Base-by-base conservation (phyloP, 1,139 yeast species). In the Sugiyamaella japonica region DNA sequence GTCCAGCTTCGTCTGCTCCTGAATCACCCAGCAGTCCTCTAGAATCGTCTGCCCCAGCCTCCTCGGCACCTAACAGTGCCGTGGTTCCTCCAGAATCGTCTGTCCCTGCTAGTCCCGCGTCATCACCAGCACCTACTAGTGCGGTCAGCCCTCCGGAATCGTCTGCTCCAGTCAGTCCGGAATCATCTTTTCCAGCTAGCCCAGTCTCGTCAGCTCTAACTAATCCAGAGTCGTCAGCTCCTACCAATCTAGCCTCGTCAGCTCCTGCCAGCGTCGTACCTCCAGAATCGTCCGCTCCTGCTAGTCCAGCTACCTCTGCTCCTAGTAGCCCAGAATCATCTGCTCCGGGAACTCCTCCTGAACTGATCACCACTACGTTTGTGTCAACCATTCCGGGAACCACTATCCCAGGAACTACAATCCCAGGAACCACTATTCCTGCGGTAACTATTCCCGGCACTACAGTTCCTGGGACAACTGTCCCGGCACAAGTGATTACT, bases 331-430 rank as follows among this genome's bases (percentile, higher is more conserved):
- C 34, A 29, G 34, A 9, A 10, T 29, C 34, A 12, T 29, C 34
- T 29, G 34, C 34, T 5, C 34, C 34, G 10, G n/a, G 8, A 5
- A 7, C 34, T 29, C 34, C 34, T 29, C 34, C 13, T 43, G 58
- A 38, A 17, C 9, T 36, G 23, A 53, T 53, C 7, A 46, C 57
- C 25, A 52, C 56, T 16, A 44, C 52, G 15, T 51, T 56, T 17
- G 51, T 44, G 5, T 28, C 56, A 9, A 59, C 63, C 10, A 34
- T 54, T 12, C 56, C 61, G 9, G 66, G 60, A 28, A 57, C 61
- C 12, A 59, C 65, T 15, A 37, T 55, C 3, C 59, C 63, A 28
- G 61, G 58, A 3, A 43, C 61, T 9, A 57, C 64, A 2, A 54
- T 59, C 16, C 59, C 63, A 5, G 66, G 62, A 10, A 53, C 60